A percentile compares a stretch with the other conserved stretches of the same genome.
These are phyloP conservation scores for Megacollybia marginata DNA, from an alignment of 768 basidiomycete species.

Conservation along the genomic window DNA sequence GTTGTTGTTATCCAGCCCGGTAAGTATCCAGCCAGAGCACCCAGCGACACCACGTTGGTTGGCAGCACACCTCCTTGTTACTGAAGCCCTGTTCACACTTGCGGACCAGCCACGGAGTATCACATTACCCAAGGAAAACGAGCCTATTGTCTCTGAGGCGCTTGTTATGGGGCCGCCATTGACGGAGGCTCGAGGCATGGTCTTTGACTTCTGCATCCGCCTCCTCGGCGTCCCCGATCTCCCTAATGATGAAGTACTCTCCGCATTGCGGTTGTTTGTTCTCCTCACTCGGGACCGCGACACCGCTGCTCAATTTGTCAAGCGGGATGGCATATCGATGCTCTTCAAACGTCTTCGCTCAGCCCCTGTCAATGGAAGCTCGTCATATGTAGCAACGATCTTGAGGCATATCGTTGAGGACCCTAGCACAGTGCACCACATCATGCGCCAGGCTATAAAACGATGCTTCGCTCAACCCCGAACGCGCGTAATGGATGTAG, in stretches of 20 bases:
- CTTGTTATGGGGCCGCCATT: conserved; percentile 57
- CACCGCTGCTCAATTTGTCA: conserved; percentile 61
- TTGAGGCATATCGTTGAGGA: conserved; percentile 93
- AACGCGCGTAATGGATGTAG: conserved; percentile 57
- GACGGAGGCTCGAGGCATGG: conserved; percentile 48
- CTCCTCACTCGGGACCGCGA: conserved; percentile 70
- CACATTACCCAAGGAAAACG: conserved; percentile 63
- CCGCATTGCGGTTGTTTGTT: conserved; percentile 76
- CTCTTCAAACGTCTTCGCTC: conserved; percentile 65
- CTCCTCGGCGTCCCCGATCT: conserved; percentile 59
- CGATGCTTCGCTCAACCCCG: conserved; percentile 74
- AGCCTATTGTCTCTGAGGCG: conserved; percentile 44
- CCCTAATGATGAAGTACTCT: conserved; percentile 75
- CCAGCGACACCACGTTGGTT: conserved; percentile 76
- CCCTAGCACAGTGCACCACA: conserved; percentile 44
- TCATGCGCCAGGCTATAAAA: conserved; percentile 81
- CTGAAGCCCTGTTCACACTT: conserved; percentile 73
- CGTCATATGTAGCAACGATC: conserved; percentile 79
- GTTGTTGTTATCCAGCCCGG: conserved; percentile 51
- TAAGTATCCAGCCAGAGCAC: conserved; percentile 44
- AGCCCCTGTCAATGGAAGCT: conserved; percentile 58
- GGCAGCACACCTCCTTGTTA: conserved; percentile 75
- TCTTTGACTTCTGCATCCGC: conserved; percentile 73
- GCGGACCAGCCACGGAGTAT: conserved; percentile 67
- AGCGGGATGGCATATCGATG: conserved; percentile 50